These are phyloP conservation scores for Aspergillus tubingensis DNA, from an alignment of 2,329 filamentous ascomycete genomes.

Conservation along the genomic window DNA sequence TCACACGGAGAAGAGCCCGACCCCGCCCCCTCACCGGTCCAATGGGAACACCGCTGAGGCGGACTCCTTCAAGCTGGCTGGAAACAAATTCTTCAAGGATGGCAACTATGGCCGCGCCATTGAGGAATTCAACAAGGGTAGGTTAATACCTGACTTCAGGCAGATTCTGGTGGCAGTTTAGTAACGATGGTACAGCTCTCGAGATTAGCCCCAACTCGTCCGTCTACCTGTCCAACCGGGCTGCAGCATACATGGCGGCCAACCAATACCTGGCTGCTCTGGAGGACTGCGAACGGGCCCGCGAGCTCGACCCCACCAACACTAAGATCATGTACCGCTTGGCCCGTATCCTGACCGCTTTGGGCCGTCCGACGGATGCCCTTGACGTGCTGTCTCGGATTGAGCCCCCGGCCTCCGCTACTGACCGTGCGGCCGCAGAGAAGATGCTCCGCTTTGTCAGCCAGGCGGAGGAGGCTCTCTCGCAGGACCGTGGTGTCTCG, in stretches of 20 bases:
- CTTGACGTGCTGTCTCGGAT: constrained; percentile 80
- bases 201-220: constrained; percentile 81
- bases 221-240: constrained; percentile 92
- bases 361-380: constrained; percentile 86
- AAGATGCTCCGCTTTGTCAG: constrained; percentile 81
- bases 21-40: constrained; percentile 51
- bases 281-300: constrained; percentile 80
- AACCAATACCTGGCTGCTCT: constrained; percentile 76
- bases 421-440: constrained; percentile 79
- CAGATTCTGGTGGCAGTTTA: not conserved
- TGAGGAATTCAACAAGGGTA: constrained; percentile 93
- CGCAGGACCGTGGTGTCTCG: constrained; percentile 75
- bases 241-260: constrained; percentile 89
- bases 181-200: constrained; percentile 63
- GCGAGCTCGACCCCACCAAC: constrained; percentile 81
- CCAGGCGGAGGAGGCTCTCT: constrained; percentile 75
- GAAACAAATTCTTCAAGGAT: constrained; percentile 97
- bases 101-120: constrained; percentile 86
- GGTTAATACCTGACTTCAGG: constrained; percentile 24
- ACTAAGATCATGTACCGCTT: constrained; percentile 84
- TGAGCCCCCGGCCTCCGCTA: constrained; percentile 75
- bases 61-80: constrained; percentile 86
- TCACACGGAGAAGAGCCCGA: constrained; percentile 44
- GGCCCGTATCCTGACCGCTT: constrained; percentile 82
- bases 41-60: constrained; percentile 69